A percentile compares a stretch with the other conserved stretches of the same genome.
These are phyloP conservation scores for Exophiala mesophila DNA, from an alignment of 2,329 filamentous ascomycete genomes.

Conservation along the genomic window DNA sequence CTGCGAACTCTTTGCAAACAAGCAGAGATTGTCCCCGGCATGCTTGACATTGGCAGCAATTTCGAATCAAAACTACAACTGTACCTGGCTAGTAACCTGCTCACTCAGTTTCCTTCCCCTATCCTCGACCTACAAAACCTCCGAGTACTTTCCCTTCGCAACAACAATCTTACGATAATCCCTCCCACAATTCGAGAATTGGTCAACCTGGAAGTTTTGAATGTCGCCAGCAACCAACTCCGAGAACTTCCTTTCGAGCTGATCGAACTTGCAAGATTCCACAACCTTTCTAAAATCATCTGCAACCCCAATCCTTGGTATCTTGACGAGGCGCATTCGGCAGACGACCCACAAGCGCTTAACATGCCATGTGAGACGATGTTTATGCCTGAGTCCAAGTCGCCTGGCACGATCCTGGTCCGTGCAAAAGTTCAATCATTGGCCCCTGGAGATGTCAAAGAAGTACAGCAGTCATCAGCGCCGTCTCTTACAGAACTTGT, in stretches of 20 bases:
- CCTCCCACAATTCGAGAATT: constrained; percentile 39
- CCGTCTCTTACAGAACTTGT: neutral
- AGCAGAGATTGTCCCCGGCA: constrained; percentile 21
- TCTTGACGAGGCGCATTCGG: neutral
- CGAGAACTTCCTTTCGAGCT: constrained; percentile 43
- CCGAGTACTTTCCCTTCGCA: constrained; percentile 42
- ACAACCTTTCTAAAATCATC: constrained; percentile 13
- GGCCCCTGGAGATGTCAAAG: no score
- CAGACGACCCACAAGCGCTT: no score
- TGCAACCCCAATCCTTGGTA: constrained; percentile 22
- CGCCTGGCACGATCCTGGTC: no score
- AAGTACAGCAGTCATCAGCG: no score
- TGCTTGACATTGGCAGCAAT: constrained; percentile 21
- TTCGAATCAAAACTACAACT: constrained; percentile 40
- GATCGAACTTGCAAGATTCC: constrained; percentile 33
- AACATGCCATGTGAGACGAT: no score
- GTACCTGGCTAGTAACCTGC: constrained; percentile 40
- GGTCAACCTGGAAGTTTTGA: constrained; percentile 40
- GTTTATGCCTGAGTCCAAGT: no score
- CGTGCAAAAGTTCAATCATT: no score
- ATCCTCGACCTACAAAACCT: constrained; percentile 40
- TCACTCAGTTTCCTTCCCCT: constrained; percentile 35
- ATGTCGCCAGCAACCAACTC: constrained; percentile 42
- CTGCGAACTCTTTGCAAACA: constrained; percentile 23
- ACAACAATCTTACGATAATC: constrained; percentile 41